A percentile compares a stretch with the other conserved stretches of the same genome.
phyloP scores from a whole-genome alignment of 148 eudicot species.

The Heliamphora exappendiculata region DNA sequence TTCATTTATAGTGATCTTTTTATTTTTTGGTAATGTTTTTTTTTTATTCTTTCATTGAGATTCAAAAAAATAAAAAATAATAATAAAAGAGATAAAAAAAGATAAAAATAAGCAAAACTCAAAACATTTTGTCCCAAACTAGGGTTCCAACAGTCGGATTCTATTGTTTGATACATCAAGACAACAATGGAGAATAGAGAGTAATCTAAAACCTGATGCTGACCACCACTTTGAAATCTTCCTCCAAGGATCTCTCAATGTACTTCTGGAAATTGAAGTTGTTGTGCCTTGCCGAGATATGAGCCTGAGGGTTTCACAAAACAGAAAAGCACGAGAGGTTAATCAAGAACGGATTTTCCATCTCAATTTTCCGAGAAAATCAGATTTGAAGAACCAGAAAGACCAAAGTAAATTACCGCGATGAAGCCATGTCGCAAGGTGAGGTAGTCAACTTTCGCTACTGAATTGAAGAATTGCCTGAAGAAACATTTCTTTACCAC shows the following conservation, averaged over 20 bases:
- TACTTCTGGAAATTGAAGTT: slow-evolving; percentile 40
- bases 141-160: too few species aligned
- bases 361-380: neutral
- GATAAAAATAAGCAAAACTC: too few species aligned
- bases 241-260: slow-evolving; percentile 31
- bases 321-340: neutral
- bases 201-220: slow-evolving; percentile 24
- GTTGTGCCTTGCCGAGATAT: slow-evolving; percentile 24
- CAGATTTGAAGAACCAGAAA: neutral
- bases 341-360: neutral
- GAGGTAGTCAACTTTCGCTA: slow-evolving; percentile 36
- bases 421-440: slow-evolving; percentile 43
- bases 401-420: slow-evolving; percentile 18
- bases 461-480: slow-evolving; percentile 39
- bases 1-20: too few species aligned
- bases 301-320: slow-evolving; percentile 25
- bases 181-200: neutral
- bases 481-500: slow-evolving; percentile 35
- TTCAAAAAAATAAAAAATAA: too few species aligned
- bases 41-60: too few species aligned
- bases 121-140: too few species aligned
- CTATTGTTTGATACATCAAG: too few species aligned
- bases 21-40: too few species aligned
- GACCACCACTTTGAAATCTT: slow-evolving; percentile 38
- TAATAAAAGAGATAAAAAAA: too few species aligned